Percentiles rank a stretch among this genome's conserved stretches.
These are phyloP conservation scores for Globisporangium apiculatum DNA, from an alignment of 352 stramenopile species.

Conservation along the genomic window DNA sequence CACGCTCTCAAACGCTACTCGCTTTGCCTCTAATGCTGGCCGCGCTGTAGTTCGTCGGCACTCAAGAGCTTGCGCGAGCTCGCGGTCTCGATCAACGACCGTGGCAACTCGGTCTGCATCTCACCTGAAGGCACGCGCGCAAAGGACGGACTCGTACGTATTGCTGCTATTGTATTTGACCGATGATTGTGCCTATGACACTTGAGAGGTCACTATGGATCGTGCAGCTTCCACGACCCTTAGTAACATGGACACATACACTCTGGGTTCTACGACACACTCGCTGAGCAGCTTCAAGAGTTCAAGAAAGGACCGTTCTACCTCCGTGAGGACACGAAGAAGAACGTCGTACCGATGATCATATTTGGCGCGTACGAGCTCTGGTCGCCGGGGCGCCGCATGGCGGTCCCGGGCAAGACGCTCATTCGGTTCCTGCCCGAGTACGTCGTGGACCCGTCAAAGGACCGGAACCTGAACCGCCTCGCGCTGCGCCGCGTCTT, in stretches of 20 bases:
- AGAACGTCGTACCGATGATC: conserved; percentile 70
- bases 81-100: conserved; percentile 58
- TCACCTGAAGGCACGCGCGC: conserved; percentile 80
- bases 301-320: conserved; percentile 88
- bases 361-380: conserved; percentile 80
- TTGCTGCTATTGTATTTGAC: background rate
- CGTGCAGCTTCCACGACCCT: too few relatives aligned
- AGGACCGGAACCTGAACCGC: conserved; percentile 79
- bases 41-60: conserved; percentile 29
- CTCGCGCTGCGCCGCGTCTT: conserved; percentile 74
- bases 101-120: conserved; percentile 71
- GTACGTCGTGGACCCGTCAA: conserved; percentile 50
- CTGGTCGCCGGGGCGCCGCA: conserved; percentile 68
- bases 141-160: conserved; percentile 60
- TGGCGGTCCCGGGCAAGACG: conserved; percentile 66
- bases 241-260: too few relatives aligned
- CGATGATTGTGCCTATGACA: too few relatives aligned
- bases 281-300: conserved; percentile 50
- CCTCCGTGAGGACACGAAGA: conserved; percentile 73
- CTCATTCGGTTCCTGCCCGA: conserved; percentile 71
- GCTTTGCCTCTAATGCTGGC: background rate
- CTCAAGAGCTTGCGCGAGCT: conserved; percentile 67
- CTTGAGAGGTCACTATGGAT: too few relatives aligned
- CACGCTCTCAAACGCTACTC: background rate
- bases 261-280: too few relatives aligned